Conservation (phyloP, 345 rosid species). For the Gossypium thurberi region DNA sequence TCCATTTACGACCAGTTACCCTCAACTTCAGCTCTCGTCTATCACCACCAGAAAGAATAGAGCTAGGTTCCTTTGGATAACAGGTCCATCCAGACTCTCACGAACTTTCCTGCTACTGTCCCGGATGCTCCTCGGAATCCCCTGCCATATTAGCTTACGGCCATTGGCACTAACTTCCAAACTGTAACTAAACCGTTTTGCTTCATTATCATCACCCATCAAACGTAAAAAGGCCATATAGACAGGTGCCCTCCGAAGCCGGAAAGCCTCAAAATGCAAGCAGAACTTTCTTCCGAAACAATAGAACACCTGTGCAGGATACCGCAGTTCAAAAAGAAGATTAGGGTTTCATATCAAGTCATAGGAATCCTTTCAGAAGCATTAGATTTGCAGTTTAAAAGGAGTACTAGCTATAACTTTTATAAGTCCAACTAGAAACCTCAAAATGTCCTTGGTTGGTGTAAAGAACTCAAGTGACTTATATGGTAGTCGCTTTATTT, state of each 20-base stretch:
- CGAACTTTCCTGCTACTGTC: conserved; percentile 26
- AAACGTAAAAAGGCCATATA: conserved; percentile 32
- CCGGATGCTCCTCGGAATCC: conserved; percentile 31
- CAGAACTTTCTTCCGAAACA: too few relatives aligned
- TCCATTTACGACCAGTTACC: conserved; percentile 45
- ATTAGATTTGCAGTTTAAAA: too few relatives aligned
- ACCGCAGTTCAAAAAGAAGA: too few relatives aligned
- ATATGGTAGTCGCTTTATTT: too few relatives aligned
- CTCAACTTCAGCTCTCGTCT: conserved; percentile 43
- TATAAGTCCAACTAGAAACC: too few relatives aligned
- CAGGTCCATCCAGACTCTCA: conserved; percentile 33
- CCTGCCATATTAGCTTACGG: conserved; percentile 28
- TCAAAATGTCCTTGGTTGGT: too few relatives aligned
- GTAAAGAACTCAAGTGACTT: too few relatives aligned
- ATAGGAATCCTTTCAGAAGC: too few relatives aligned
- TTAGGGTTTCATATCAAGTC: too few relatives aligned
- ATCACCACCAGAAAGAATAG: conserved; percentile 31
- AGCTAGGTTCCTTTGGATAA: conserved; percentile 42
- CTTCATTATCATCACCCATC: conserved; percentile 41
- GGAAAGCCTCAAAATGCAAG: conserved; percentile 17
- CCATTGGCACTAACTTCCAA: too few relatives aligned
- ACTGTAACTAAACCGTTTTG: conserved; percentile 6
- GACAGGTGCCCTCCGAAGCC: conserved; percentile 25
- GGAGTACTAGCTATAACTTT: too few relatives aligned
- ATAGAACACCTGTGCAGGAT: too few relatives aligned